Percentiles rank a stretch among this genome's conserved stretches.
phyloP scores from a whole-genome alignment of 768 basidiomycete genomes.

The Grammothele lineata region DNA sequence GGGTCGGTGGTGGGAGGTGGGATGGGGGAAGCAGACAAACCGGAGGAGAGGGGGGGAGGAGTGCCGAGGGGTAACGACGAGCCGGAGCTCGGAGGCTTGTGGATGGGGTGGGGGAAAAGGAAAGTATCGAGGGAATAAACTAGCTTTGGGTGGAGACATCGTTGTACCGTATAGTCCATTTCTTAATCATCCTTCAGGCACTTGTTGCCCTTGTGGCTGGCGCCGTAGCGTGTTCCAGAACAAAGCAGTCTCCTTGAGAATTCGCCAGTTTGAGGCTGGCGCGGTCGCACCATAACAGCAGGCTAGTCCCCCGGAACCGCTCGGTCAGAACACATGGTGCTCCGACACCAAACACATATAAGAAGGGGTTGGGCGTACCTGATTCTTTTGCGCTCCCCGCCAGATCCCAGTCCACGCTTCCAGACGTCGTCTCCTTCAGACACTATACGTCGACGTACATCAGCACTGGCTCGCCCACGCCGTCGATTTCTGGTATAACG shows the following conservation, averaged over 20 bases:
- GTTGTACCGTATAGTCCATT: constrained; percentile 11
- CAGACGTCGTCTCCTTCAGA: constrained; percentile 1
- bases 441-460: constrained; percentile 83
- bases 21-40: background rate
- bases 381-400: constrained; percentile 13
- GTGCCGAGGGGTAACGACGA: constrained; percentile 11
- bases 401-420: constrained; percentile 6
- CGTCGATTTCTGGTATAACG: constrained; percentile 96
- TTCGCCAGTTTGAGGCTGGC: constrained; percentile 3
- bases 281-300: constrained; percentile 3
- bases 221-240: constrained; percentile 4
- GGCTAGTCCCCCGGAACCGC: background rate
- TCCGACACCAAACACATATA: background rate
- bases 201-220: constrained; percentile 11
- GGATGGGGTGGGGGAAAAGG: background rate
- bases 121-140: constrained; percentile 12
- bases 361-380: constrained; percentile 1
- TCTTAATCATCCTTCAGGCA: constrained; percentile 9
- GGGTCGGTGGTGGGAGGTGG: background rate
- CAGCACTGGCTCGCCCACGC: constrained; percentile 92
- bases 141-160: constrained; percentile 11
- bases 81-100: constrained; percentile 4
- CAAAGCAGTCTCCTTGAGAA: constrained; percentile 11
- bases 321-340: no score
- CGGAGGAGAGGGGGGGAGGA: background rate